These are phyloP conservation scores for Cunninghamia lanceolata DNA, from an alignment of 75 land plant species.

Conservation along the genomic window DNA sequence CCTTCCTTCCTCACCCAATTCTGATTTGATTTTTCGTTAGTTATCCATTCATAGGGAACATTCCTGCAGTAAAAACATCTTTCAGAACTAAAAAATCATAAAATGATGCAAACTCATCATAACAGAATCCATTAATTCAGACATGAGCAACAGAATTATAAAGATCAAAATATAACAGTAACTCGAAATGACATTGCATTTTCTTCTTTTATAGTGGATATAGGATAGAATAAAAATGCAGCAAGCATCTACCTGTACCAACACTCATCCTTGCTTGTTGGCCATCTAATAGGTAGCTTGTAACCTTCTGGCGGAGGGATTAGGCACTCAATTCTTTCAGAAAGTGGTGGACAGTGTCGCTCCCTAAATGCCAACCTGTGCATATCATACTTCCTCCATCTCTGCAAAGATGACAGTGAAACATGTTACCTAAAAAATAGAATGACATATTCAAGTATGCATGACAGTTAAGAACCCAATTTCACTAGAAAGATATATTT, in stretches of 20 bases:
- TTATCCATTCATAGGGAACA: conserved; percentile 99
- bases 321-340: conserved; percentile 79
- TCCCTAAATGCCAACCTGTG: conserved; percentile 82
- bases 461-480: background rate
- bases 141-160: background rate
- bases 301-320: conserved; percentile 92
- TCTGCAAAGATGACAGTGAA: conserved; percentile 33
- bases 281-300: conserved; percentile 84
- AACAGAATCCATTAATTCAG: background rate
- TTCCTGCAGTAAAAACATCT: conserved; percentile 49
- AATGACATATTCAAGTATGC: background rate
- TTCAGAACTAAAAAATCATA: background rate
- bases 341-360: conserved; percentile 88
- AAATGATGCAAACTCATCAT: background rate
- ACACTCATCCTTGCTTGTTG: conserved; percentile 76
- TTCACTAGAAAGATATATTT: background rate
- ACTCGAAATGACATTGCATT: background rate
- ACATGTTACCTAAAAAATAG: background rate
- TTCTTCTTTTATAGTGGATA: background rate
- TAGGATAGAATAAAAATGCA: background rate
- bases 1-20: conserved; percentile 90
- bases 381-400: conserved; percentile 82
- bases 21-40: conserved; percentile 84
- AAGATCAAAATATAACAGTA: background rate
- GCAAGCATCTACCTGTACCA: conserved; percentile 77